Percentiles rank a stretch among this genome's conserved stretches.
Evolutionary conservation across 2,329 filamentous ascomycete species (phyloP).

Genomic region (Trichophyton benhamiae): DNA sequence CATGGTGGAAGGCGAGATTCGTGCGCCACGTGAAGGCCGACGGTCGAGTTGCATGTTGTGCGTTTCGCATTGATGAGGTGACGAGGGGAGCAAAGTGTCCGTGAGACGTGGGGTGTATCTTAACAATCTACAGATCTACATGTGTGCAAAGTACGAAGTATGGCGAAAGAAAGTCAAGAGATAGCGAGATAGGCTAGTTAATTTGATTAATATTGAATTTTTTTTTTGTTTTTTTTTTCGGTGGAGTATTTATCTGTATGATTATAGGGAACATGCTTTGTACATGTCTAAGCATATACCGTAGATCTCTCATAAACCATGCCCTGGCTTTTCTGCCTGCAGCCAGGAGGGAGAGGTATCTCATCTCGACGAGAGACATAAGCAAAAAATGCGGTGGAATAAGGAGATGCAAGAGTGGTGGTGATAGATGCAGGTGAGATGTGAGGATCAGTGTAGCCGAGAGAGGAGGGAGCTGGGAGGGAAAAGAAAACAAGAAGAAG

Average conservation of each 20-base stretch:
- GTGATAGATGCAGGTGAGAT: background rate
- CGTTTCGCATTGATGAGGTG: background rate
- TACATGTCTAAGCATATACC: background rate
- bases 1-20: too few species aligned
- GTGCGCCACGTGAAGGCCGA: background rate
- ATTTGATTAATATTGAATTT: background rate
- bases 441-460: background rate
- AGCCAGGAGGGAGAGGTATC: background rate
- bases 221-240: too few species aligned
- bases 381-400: background rate
- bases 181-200: background rate
- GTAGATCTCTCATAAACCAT: slow-evolving; percentile 1
- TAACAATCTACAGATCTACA: background rate
- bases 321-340: background rate
- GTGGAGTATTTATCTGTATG: background rate
- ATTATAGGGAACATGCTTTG: background rate
- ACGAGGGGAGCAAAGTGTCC: background rate
- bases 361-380: background rate
- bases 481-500: too few species aligned
- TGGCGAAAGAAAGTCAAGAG: background rate
- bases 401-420: background rate
- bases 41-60: background rate
- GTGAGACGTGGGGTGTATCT: background rate
- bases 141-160: background rate
- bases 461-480: background rate